Evolutionary conservation across 2,329 filamentous ascomycete species (phyloP), one percentile per base, ranked within the genome.

Genomic region (Aspergillus hiratsukae): DNA sequence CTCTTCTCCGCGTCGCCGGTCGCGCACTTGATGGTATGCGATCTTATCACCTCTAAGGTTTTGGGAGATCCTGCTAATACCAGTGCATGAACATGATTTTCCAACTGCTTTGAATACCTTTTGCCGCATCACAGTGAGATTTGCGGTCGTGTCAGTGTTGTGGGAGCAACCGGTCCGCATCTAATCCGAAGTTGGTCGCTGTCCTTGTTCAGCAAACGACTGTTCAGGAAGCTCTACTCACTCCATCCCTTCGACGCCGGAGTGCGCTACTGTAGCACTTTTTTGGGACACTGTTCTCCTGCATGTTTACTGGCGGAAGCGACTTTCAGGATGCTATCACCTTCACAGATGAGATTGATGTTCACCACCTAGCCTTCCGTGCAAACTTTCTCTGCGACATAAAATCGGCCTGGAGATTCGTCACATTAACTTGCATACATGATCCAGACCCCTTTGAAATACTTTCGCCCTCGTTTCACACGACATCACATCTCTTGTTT

Each of bases 251-350:
- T 10, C 5, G 14, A 37, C 31, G 31, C 7, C 14, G 3, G 14
- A 37, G 31, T 3, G 6, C 31, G 31, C 31, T 17, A 37, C 31
- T 37, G 14, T 37, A 37, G 14, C 31, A 7, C 31, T 7, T 17
- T 17, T 17, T 37, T 2, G 14, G 14, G 31, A 17, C 17, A 14
- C 31, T 37, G 6, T 37, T 8, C 5, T 37, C 17, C 31, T 37
- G 7, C 6, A 17, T 2, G 4, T 23, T 6, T 46, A 14, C 23
- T 3, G 23, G 11, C 11, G 3, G 3, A 23, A 46, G n/a, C 27
- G 43, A 11, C 23, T 50, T 23, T 21, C 54, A 62, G 58, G 52
- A 62, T 63, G 62, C 55, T 31, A 54, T 21, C 48, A 21, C 46
- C 54, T 37, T 50, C 49, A 55, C 49, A 49, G 50, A 54, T 50